Base-by-base conservation (phyloP, 2,329 filamentous ascomycete species). In the Claviceps spartinae region DNA sequence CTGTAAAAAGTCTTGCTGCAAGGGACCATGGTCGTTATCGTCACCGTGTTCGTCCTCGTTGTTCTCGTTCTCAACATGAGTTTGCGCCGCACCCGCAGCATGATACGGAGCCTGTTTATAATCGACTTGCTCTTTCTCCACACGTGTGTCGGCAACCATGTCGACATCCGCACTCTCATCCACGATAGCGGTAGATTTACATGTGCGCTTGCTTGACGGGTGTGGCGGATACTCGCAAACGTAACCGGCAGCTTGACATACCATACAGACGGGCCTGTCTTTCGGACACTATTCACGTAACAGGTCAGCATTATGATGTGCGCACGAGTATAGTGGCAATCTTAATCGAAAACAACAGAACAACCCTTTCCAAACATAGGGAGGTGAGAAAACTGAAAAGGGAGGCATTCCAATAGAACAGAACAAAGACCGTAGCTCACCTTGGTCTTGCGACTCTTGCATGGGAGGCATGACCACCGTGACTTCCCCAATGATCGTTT, bases 211-310 rank as follows among this genome's bases (percentile, higher is more conserved):
- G 48, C 58, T 61, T 18, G 51, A 58, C 41, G 62, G 66, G 13
- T 62, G 60, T n/a, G 63, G 57, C 22, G 70, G 62, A 55, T 73
- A 75, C 47, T 69, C 61, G 54, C 72, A 75, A 7, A 55, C 54
- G 5, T 60, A 52, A 0, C 63, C 64, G 5, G 58, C 52, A 6
- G 58, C 55, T 22, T 62, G 51, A 26, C 72, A 75, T 40, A 65
- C 63, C 6, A 59, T 60, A 54, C 73, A 75, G 1, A 58, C 58
- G 4, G 72, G 72, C 41, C 61, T 65, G 43, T 67, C 65, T 47
- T 63, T 68, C 11, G 71, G 65, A 45, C 72, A 75, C 70, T 73
- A 22, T 14, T 11, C 45, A 47, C 14, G 5, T 37, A 18, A 26
- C 22, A 14, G 9, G 54, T 66, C 51, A 66, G 55, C 48, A 45